phyloP scores from a whole-genome alignment of 345 rosid species.

The Euphorbia lathyris region DNA sequence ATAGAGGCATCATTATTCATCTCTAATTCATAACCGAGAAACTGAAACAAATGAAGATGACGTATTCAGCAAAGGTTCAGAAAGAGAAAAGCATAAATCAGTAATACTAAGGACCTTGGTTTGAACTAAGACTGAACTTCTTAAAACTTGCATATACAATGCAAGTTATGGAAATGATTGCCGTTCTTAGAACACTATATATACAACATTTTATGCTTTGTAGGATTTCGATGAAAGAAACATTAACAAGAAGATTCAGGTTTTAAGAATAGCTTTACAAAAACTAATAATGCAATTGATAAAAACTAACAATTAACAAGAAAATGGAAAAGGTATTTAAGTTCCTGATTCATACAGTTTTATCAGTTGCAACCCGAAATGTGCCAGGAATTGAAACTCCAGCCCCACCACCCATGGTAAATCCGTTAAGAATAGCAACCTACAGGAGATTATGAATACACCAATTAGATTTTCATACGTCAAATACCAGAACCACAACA shows the following conservation, averaged over 20 bases:
- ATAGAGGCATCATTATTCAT: neutral
- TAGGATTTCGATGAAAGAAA: neutral
- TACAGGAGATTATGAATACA: constrained; percentile 23
- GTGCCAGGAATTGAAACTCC: constrained; percentile 93
- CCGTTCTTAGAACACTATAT: neutral
- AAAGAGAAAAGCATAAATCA: neutral
- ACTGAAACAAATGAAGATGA: neutral
- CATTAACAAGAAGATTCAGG: neutral
- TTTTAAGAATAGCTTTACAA: neutral
- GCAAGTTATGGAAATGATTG: neutral
- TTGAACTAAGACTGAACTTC: neutral
- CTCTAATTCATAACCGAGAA: neutral
- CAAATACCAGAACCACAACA: neutral
- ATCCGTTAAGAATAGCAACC: constrained; percentile 86
- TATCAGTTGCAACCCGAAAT: constrained; percentile 74
- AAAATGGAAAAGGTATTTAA: neutral
- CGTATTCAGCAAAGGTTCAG: neutral
- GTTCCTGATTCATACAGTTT: constrained; percentile 52
- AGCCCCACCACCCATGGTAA: constrained; percentile 95
- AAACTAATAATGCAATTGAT: neutral
- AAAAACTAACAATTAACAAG: neutral
- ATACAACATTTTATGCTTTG: neutral
- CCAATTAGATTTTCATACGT: neutral
- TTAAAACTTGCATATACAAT: neutral
- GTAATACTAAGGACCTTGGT: neutral